Evolutionary conservation across 1,284 basidiomycete species (phyloP), one percentile per base, ranked within the genome.

Genomic region (Moesziomyces parantarcticus): DNA sequence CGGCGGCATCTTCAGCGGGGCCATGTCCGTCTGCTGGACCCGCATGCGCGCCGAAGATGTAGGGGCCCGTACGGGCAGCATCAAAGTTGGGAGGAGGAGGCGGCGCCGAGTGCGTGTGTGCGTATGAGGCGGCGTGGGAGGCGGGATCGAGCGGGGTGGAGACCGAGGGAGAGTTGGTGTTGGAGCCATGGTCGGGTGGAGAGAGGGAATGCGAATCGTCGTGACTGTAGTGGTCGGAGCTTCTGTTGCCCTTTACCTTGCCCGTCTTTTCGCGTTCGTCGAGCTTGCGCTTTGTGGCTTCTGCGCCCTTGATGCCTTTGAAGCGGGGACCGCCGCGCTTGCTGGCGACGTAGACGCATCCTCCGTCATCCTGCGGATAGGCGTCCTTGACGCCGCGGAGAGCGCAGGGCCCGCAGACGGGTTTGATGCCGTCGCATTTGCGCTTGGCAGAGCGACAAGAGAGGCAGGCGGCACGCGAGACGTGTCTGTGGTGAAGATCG

Each of bases 271-370:
- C 71, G 21, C 71, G 65, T 39, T 74, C 65, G n/a, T 72, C 63
- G 44, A 71, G 66, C 60, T 75, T 75, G 16, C 71, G 57, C 42
- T 65, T 66, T 49, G 64, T 72, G 1, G 76, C 75, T 22, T 75
- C 76, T 10, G 65, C 64, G 21, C 76, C 78, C 36, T 63, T 69
- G 47, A 77, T 57, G 39, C 78, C 78, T 60, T 80, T 80, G 71
- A 75, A 78, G 16, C 78, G 58, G 13, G 78, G 78, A 1, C 78
- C 78, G 25, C 78, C 78, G 9, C 78, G 63, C 49, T 77, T 78
- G 53, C 68, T 73, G 16, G 76, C 70, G 3, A 80, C 75, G 25
- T 66, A 80, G 26, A 70, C 60, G 42, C 78, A 80, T 23, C 69
- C 75, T 21, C 76, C 77, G 25, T 72, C 75, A 6, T 68, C 65